Base-by-base conservation (phyloP, 2,329 filamentous ascomycete species). In the Calycina herbarum region DNA sequence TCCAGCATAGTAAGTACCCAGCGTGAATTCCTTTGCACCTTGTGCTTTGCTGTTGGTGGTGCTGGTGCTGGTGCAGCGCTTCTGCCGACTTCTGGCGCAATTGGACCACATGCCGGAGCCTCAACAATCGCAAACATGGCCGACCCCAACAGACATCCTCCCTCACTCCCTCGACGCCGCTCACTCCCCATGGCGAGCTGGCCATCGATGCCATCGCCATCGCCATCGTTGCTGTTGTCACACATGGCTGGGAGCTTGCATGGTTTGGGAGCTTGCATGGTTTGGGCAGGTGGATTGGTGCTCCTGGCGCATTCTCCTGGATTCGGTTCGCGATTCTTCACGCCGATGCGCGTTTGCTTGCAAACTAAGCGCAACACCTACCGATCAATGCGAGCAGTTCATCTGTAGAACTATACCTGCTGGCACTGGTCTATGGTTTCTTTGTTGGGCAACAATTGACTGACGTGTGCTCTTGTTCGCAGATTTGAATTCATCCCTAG, bases 401-500 rank as follows among this genome's bases (percentile, higher is more conserved):
- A 38, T 51, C 35, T 31, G 56, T 69, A 65, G 63, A 65, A 63
- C 48, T 51, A 45, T 35, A 62, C 38, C 29, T 65, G 60, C 59
- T 45, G 63, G 57, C 64, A 65, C 68, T 60, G 29, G 56, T 17
- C 17, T 31, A 6, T 38, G 59, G 31, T 56, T 17, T 57, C 27
- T 59, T 58, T 61, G 42, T 10, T 40, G 29, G 45, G 56, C 57
- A 63, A 59, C 54, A 65, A 70, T 71, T 71, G 66, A 71, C 73
- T 75, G 66, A 75, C 65, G 57, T 68, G 57, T 62, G 57, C 59
- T 65, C 56, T 62, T 65, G 56, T 66, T 60, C 61, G 62, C 66
- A 75, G 74, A 71, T 75, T 73, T 71, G 72, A 71, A 73, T 64
- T 72, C 66, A 70, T 71, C 69, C 68, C 64, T 68, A 66, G 67